Evolutionary conservation across 306 rosid species (phyloP).

Genomic region (Arachis stenosperma): DNA sequence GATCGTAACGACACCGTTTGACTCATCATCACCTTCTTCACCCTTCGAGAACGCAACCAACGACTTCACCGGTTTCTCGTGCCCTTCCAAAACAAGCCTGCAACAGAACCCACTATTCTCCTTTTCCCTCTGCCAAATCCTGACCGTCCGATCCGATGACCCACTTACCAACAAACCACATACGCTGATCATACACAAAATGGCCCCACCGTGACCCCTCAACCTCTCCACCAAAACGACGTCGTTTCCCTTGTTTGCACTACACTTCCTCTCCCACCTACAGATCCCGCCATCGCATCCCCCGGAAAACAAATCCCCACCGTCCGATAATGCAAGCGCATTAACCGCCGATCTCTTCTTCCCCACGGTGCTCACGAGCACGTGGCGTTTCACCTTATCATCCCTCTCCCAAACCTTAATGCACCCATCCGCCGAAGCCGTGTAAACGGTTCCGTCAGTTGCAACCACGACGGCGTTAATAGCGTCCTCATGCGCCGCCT

Average conservation of each 20-base stretch:
- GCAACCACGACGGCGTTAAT: constrained; percentile 60
- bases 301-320: constrained; percentile 48
- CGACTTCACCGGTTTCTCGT: constrained; percentile 64
- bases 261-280: constrained; percentile 48
- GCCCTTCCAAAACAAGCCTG: constrained; percentile 54
- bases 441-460: constrained; percentile 53
- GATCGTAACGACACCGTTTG: constrained; percentile 42
- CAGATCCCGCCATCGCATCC: constrained; percentile 45
- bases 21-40: neutral
- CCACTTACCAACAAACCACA: constrained; percentile 55
- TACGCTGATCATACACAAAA: constrained; percentile 51
- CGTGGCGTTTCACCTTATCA: constrained; percentile 35
- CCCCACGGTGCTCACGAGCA: constrained; percentile 34
- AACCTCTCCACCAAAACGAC: constrained; percentile 44
- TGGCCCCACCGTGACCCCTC: constrained; percentile 57
- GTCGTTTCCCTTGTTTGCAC: neutral
- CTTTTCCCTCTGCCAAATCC: constrained; percentile 55
- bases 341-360: constrained; percentile 44
- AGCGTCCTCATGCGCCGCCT: constrained; percentile 70
- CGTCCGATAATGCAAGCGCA: constrained; percentile 47
- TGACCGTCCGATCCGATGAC: constrained; percentile 68
- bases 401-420: constrained; percentile 63
- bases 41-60: constrained; percentile 42
- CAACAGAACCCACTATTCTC: constrained; percentile 37
- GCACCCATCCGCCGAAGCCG: constrained; percentile 62